Evolutionary conservation across 352 stramenopile species (phyloP).

Genomic region (Globisporangium abappressorium): DNA sequence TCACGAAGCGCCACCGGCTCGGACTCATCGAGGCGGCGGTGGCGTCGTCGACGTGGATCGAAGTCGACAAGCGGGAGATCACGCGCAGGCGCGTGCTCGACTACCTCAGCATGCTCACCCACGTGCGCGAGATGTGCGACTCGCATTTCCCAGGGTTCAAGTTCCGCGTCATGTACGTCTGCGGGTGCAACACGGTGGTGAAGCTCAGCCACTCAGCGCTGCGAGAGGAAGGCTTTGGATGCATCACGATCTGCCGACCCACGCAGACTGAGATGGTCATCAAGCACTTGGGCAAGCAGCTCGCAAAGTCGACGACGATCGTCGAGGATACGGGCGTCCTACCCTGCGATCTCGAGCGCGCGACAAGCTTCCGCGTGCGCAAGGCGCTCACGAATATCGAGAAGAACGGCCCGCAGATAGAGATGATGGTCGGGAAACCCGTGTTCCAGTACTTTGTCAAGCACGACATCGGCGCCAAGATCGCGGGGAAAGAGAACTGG

Average conservation of each 20-base stretch:
- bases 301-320: conserved; percentile 58
- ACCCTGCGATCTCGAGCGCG: conserved; percentile 59
- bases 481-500: conserved; percentile 54
- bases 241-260: conserved; percentile 62
- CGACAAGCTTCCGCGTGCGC: conserved; percentile 62
- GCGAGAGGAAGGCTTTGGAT: conserved; percentile 63
- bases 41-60: conserved; percentile 70
- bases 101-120: conserved; percentile 71
- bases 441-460: conserved; percentile 62
- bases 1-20: conserved; percentile 64
- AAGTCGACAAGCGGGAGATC: conserved; percentile 86
- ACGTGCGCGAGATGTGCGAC: conserved; percentile 75
- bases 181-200: conserved; percentile 73
- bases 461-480: conserved; percentile 55
- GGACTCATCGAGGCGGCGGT: conserved; percentile 64
- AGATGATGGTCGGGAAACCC: conserved; percentile 72
- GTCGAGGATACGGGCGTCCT: conserved; percentile 72
- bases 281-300: conserved; percentile 66
- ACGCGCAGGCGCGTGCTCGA: conserved; percentile 67
- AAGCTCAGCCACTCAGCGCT: conserved; percentile 74
- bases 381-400: conserved; percentile 37
- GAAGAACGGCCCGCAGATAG: conserved; percentile 33
- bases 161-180: conserved; percentile 78
- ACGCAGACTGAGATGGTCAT: conserved; percentile 67
- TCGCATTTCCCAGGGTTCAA: conserved; percentile 55